Evolutionary conservation across 2,329 filamentous ascomycete genomes (phyloP).

Genomic region (Shiraia bambusicola): DNA sequence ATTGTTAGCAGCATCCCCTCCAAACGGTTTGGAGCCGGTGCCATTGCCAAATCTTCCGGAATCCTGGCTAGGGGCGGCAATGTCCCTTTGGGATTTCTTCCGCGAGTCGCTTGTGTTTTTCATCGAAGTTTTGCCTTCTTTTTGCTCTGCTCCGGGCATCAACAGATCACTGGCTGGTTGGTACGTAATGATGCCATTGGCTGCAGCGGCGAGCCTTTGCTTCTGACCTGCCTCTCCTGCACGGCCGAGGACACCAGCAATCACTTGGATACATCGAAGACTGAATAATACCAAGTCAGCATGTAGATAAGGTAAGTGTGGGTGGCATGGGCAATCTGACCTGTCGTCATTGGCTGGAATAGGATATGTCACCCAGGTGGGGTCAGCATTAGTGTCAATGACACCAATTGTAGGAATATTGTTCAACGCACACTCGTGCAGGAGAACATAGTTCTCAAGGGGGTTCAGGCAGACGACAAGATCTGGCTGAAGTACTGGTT

Average conservation of each 20-base stretch:
- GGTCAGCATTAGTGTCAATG: slow-evolving; percentile 90
- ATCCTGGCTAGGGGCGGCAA: not conserved
- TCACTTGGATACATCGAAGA: slow-evolving; percentile 76
- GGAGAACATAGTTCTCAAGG: slow-evolving; percentile 82
- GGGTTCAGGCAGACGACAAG: slow-evolving; percentile 92
- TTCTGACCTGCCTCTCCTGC: slow-evolving; percentile 78
- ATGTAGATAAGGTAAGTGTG: not conserved
- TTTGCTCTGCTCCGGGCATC: slow-evolving; percentile 19
- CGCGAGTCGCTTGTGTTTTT: not conserved
- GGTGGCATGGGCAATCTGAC: slow-evolving; percentile 48
- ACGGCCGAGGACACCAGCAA: slow-evolving; percentile 80
- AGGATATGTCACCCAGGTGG: slow-evolving; percentile 91
- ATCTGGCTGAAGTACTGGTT: slow-evolving; percentile 75
- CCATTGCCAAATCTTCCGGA: not conserved
- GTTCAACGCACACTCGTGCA: slow-evolving; percentile 87
- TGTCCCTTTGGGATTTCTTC: not conserved
- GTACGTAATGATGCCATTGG: slow-evolving; percentile 64
- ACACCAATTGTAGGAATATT: slow-evolving; percentile 93
- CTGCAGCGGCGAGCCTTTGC: slow-evolving; percentile 64
- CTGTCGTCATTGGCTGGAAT: slow-evolving; percentile 97
- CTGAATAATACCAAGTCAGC: slow-evolving; percentile 49
- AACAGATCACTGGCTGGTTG: slow-evolving; percentile 28
- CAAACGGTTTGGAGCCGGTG: not conserved
- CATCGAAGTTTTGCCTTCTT: not conserved
- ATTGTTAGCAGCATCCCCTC: slow-evolving; percentile 16